Conservation (phyloP, 306 rosid species). For the Carpinus viminea region DNA sequence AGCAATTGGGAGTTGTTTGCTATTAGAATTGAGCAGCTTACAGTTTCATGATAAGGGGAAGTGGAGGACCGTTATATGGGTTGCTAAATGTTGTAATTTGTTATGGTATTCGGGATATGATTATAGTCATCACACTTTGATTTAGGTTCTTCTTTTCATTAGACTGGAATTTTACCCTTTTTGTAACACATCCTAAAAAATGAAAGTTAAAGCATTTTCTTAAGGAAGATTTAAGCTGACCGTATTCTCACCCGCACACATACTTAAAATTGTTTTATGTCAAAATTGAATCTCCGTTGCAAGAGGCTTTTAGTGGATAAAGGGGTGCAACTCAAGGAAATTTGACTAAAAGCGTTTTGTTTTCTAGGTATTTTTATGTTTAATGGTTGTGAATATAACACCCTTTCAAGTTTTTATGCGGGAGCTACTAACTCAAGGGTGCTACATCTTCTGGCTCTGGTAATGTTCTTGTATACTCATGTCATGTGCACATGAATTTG, state of each 20-base stretch:
- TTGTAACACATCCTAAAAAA: neutral
- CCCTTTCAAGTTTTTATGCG: neutral
- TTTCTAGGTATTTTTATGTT: neutral
- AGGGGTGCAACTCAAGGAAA: neutral
- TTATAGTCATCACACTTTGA: neutral
- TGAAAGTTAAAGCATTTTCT: neutral
- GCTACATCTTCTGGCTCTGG: neutral
- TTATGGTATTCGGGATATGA: neutral
- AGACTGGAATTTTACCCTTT: neutral
- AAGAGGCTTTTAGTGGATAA: neutral
- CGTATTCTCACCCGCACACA: neutral
- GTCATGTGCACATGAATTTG: neutral
- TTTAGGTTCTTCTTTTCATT: neutral
- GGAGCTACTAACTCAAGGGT: neutral
- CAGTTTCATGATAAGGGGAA: neutral
- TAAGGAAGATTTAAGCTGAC: neutral
- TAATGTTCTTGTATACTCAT: neutral
- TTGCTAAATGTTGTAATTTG: neutral
- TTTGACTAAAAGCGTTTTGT: neutral
- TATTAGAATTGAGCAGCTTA: neutral
- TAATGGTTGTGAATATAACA: neutral
- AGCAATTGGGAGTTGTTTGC: neutral
- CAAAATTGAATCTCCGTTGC: neutral
- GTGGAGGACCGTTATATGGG: neutral
- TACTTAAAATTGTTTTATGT: neutral